A percentile compares a stretch with the other conserved stretches of the same genome.
Evolutionary conservation across 257 asterid genomes (phyloP).

Genomic region (Sherardia arvensis): DNA sequence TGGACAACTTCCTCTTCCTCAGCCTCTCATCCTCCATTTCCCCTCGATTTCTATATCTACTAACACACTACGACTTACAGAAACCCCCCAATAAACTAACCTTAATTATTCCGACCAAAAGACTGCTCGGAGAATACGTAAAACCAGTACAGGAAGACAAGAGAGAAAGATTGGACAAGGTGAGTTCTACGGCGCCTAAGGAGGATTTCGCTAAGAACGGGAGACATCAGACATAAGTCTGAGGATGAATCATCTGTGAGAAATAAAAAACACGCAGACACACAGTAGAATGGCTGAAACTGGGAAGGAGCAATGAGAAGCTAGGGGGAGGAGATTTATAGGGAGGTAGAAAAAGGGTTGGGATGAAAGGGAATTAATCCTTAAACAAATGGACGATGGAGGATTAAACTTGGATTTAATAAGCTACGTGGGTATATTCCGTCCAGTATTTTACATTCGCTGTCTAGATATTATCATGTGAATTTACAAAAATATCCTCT

Average conservation of each 20-base stretch:
- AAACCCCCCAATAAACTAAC: no score
- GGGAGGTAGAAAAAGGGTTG: constrained; percentile 18
- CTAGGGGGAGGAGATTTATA: constrained; percentile 43
- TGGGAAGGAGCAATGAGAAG: constrained; percentile 37
- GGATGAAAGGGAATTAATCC: constrained; percentile 3
- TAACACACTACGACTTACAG: background rate
- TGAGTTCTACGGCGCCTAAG: constrained; percentile 64
- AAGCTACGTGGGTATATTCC: no score
- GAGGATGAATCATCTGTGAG: constrained; percentile 26
- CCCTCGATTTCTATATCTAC: background rate
- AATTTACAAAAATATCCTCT: no score
- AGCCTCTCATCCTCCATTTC: constrained; percentile 58
- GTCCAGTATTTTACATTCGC: no score
- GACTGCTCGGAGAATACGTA: constrained; percentile 57
- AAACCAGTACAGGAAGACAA: constrained; percentile 94
- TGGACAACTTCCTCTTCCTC: constrained; percentile 78
- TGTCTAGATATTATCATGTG: no score
- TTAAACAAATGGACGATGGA: background rate
- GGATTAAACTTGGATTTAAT: constrained; percentile 1
- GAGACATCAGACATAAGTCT: constrained; percentile 54
- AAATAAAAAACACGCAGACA: background rate
- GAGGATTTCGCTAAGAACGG: constrained; percentile 68
- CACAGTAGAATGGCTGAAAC: constrained; percentile 4
- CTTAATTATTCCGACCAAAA: no score
- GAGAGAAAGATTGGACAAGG: constrained; percentile 93